Conservation (phyloP, 495 filamentous ascomycete species). For the Penicillium cinerascens region DNA sequence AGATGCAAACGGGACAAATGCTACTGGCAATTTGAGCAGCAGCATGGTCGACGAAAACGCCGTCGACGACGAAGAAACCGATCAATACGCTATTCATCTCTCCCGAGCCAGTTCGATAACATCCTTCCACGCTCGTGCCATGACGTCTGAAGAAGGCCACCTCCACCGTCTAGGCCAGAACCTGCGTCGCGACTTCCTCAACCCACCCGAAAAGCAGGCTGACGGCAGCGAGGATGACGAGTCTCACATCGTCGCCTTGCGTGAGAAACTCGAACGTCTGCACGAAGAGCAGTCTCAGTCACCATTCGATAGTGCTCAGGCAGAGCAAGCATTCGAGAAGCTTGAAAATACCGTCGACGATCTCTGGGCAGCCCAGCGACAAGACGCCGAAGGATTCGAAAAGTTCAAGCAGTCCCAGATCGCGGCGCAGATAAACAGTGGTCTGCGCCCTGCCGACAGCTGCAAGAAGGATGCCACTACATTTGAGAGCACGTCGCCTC, state of each 20-base stretch:
- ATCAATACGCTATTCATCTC: constrained; percentile 47
- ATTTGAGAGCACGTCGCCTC: constrained; percentile 11
- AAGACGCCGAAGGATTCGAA: constrained; percentile 59
- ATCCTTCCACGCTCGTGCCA: constrained; percentile 71
- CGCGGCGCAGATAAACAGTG: constrained; percentile 59
- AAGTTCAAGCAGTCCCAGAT: constrained; percentile 65
- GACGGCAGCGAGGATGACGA: constrained; percentile 43
- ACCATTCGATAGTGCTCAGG: constrained; percentile 52
- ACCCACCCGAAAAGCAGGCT: constrained; percentile 36
- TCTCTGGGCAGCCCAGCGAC: constrained; percentile 47
- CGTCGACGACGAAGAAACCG: constrained; percentile 48
- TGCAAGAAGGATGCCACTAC: constrained; percentile 4
- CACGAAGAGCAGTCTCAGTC: constrained; percentile 54
- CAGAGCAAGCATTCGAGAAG: constrained; percentile 58
- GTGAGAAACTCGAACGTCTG: constrained; percentile 61
- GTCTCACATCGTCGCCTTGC: constrained; percentile 55
- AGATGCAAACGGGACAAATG: constrained; percentile 32
- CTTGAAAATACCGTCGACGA: constrained; percentile 54
- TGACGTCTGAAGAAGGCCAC: constrained; percentile 84
- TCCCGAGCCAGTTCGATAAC: constrained; percentile 74
- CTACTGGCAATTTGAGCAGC: constrained; percentile 31
- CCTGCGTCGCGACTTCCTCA: constrained; percentile 66
- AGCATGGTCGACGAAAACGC: constrained; percentile 35
- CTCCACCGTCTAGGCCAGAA: constrained; percentile 81
- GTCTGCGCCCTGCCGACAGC: constrained; percentile 15